A percentile compares a stretch with the other conserved stretches of the same genome.
phyloP scores from a whole-genome alignment of 208 protist species.

The Trypanosoma vivax region DNA sequence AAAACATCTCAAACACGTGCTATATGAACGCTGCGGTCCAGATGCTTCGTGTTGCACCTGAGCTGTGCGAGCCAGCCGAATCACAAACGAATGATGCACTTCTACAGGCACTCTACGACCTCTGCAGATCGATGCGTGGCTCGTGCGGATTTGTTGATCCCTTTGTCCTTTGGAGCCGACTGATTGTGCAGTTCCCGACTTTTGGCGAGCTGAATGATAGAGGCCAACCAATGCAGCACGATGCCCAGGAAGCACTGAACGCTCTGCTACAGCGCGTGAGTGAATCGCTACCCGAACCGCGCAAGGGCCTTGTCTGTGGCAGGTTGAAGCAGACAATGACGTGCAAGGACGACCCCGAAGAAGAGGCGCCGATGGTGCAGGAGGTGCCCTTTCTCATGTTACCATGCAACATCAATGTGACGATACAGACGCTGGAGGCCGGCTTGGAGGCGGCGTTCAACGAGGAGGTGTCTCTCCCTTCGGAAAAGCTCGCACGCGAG shows the following conservation, averaged over 20 bases:
- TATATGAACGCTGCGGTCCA: conserved; percentile 87
- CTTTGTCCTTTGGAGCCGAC: conserved; percentile 38
- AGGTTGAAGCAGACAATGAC: conserved; percentile 35
- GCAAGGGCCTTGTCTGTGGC: conserved; percentile 43
- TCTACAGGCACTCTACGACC: conserved; percentile 21
- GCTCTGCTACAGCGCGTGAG: conserved; percentile 38
- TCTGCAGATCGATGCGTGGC: conserved; percentile 41
- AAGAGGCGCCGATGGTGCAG: conserved; percentile 1
- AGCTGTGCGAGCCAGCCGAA: conserved; percentile 37
- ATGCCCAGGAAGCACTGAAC: conserved; percentile 74
- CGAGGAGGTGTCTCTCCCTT: conserved; percentile 42
- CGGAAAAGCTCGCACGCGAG: conserved; percentile 36
- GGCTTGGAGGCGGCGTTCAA: conserved; percentile 70
- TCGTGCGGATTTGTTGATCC: conserved; percentile 30
- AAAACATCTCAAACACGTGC: conserved; percentile 86
- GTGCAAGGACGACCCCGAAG: conserved; percentile 45
- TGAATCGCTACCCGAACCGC: conserved; percentile 24
- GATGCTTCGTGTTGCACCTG: conserved; percentile 72
- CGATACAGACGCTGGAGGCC: conserved; percentile 70
- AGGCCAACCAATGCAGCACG: conserved; percentile 77
- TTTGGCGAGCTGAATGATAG: conserved; percentile 64
- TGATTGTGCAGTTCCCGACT: conserved; percentile 37
- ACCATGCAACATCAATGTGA: conserved; percentile 71
- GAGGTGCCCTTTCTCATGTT: conserved; percentile 68
- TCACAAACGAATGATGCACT: conserved; percentile 32